These are phyloP conservation scores for Phytophthora litchii DNA, from an alignment of 352 stramenopile genomes.

Conservation along the genomic window DNA sequence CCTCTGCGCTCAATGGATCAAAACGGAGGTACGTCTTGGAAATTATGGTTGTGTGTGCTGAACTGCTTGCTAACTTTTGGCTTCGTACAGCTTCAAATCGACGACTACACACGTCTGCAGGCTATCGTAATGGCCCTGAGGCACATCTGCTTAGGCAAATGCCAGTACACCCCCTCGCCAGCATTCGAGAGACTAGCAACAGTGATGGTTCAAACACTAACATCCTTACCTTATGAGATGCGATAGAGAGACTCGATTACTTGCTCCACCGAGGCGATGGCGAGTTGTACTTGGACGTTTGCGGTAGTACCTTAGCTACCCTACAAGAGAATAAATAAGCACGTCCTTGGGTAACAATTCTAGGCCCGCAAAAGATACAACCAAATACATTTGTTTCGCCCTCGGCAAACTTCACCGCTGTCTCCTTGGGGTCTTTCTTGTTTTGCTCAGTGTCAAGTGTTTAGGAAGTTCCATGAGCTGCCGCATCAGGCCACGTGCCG, in stretches of 20 bases:
- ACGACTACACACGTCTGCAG: constrained; percentile 64
- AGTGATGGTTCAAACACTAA: constrained; percentile 36
- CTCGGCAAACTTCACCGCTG: constrained; percentile 29
- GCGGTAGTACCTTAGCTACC: no score
- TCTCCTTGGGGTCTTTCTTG: constrained; percentile 31
- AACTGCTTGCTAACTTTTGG: not conserved
- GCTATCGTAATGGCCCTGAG: constrained; percentile 49
- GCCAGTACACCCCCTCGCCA: constrained; percentile 37
- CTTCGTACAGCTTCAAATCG: constrained; percentile 20
- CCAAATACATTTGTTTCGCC: constrained; percentile 61
- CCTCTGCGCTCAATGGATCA: not conserved
- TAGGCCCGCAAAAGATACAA: constrained; percentile 44
- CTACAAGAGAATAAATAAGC: constrained; percentile 10
- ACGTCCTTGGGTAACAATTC: not conserved
- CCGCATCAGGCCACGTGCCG: constrained; percentile 64
- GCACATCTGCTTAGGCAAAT: constrained; percentile 46
- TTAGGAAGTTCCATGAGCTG: constrained; percentile 41
- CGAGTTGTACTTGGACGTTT: not conserved
- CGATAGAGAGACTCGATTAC: not conserved
- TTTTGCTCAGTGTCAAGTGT: constrained; percentile 37
- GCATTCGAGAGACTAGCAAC: constrained; percentile 18
- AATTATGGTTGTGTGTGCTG: not conserved
- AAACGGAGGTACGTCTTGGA: constrained; percentile 24
- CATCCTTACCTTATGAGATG: constrained; percentile 68
- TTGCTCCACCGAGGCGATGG: not conserved